Evolutionary conservation across 2,329 filamentous ascomycete species (phyloP).

Genomic region (Phialemonium atrogriseum): DNA sequence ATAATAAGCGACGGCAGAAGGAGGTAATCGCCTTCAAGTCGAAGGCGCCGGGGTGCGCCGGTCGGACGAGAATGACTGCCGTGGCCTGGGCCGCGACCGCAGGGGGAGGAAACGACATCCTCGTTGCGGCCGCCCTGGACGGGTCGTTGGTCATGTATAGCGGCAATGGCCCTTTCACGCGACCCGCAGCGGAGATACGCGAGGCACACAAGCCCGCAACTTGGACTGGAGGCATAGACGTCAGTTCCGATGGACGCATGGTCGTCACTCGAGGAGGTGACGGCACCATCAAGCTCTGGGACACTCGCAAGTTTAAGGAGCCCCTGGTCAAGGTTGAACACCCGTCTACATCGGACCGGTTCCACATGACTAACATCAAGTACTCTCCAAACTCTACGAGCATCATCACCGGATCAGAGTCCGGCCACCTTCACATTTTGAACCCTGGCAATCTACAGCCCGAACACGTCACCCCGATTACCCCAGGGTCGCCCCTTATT

Average conservation of each 20-base stretch:
- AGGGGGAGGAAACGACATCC: slow-evolving; percentile 69
- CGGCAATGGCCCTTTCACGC: slow-evolving; percentile 76
- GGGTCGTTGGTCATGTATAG: slow-evolving; percentile 88
- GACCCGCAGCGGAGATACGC: slow-evolving; percentile 74
- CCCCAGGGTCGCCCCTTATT: slow-evolving; percentile 72
- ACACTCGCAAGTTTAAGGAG: slow-evolving; percentile 89
- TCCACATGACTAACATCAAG: slow-evolving; percentile 75
- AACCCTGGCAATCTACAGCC: slow-evolving; percentile 85
- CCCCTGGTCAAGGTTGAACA: slow-evolving; percentile 75
- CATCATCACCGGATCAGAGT: slow-evolving; percentile 81
- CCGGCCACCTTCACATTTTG: slow-evolving; percentile 82
- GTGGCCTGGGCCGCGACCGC: slow-evolving; percentile 74
- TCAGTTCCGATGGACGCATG: slow-evolving; percentile 84
- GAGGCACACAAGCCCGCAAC: slow-evolving; percentile 76
- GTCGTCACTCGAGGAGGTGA: slow-evolving; percentile 88
- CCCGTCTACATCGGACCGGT: slow-evolving; percentile 73
- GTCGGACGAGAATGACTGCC: slow-evolving; percentile 87
- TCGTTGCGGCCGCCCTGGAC: slow-evolving; percentile 79
- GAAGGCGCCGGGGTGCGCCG: slow-evolving; percentile 75
- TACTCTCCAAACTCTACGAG: slow-evolving; percentile 80
- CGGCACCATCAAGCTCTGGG: slow-evolving; percentile 91
- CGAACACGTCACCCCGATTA: slow-evolving; percentile 83
- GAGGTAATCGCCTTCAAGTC: slow-evolving; percentile 96
- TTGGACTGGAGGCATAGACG: slow-evolving; percentile 87
- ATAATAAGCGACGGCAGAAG: slow-evolving; percentile 81